Evolutionary conservation across 768 basidiomycete species (phyloP), one percentile per base, ranked within the genome.

Genomic region (Lentinula lateritia): DNA sequence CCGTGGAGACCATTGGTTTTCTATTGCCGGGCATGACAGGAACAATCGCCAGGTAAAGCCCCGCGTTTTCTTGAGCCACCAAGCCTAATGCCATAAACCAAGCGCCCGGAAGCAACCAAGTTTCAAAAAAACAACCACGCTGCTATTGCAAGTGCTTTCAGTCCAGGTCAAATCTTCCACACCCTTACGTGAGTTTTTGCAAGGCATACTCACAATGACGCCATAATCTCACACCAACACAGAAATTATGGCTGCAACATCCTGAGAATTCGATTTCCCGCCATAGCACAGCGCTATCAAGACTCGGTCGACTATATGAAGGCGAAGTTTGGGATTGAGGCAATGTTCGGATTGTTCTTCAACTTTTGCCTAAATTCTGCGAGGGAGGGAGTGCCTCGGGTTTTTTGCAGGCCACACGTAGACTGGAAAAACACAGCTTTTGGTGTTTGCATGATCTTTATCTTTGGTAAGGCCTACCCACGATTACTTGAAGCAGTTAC

Each of bases 331-430:
- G 52, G 61, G 0, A 67, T 71, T 7, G 23, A 64, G 3, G 64
- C 66, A 0, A 15, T 61, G 16, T 72, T 68, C 56, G 71, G 67
- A 0, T 50, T 67, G 1, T 72, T 69, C 28, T 74, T 66, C 64
- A 72, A 71, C 41, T 65, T 69, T 18, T 73, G 72, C 56, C 36
- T 71, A 8, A 74, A 73, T 50, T 65, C 64, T 5, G 28, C 28
- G 3, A 28, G 28, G 28, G 3, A 28, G 1, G 28, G 28, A 2
- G 28, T 28, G 3, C 28, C 28, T 0, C 2, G 28, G 3, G 28
- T 28, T 2, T 28, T 28, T 28, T 28, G 28, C 3, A 2, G 28
- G 3, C 28, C 28, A 2, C 28, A 28, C 3, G 28, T 28, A 2
- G 28, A 28, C 3, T 28, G 28, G 28, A 28, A 28, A 3, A 76